Conservation (phyloP, 2,329 filamentous ascomycete species). For the Fusarium continuum region DNA sequence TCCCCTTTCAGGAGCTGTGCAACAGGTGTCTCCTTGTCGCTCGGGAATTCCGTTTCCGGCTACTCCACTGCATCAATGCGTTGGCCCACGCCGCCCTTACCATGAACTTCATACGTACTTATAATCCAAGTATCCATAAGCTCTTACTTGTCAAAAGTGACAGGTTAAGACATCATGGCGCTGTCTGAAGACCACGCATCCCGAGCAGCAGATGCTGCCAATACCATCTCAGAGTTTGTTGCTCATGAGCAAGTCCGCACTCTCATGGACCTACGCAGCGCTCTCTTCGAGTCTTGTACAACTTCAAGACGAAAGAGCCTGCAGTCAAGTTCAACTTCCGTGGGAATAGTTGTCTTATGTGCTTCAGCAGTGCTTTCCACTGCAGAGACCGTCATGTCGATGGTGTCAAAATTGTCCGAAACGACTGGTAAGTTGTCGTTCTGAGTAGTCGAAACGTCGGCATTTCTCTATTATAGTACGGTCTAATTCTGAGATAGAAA, state of each 20-base stretch:
- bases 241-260: constrained; percentile 21
- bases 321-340: neutral
- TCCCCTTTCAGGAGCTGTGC: neutral
- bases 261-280: constrained; percentile 5
- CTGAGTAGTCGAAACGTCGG: too few species aligned
- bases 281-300: neutral
- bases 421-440: neutral
- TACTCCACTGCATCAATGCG: constrained; percentile 11
- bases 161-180: neutral
- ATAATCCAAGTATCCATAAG: neutral
- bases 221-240: constrained; percentile 27
- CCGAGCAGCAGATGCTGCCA: constrained; percentile 11
- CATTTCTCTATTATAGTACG: neutral
- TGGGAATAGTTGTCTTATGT: constrained; percentile 27
- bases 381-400: constrained; percentile 26
- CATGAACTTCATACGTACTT: too few species aligned
- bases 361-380: constrained; percentile 30
- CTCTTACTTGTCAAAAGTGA: neutral
- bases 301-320: neutral
- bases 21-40: neutral
- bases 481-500: neutral
- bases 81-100: neutral
- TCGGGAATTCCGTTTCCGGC: constrained; percentile 18
- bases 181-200: neutral
- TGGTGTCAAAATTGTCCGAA: neutral